Evolutionary conservation across 108 stramenopile genomes (phyloP).

Genomic region (Cyclostephanos tholiformis): DNA sequence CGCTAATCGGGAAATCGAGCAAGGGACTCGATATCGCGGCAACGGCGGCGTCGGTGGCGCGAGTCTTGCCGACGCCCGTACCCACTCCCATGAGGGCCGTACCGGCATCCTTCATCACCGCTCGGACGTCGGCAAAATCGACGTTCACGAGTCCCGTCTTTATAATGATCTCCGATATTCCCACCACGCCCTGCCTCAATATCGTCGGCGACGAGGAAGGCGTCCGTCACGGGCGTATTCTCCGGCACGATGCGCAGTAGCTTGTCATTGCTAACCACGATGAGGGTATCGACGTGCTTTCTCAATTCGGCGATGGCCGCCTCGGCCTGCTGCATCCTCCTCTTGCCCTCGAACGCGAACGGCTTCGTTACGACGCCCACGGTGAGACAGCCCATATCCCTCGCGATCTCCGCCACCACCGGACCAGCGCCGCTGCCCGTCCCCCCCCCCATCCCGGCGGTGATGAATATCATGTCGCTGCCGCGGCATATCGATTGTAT

Average conservation of each 20-base stretch:
- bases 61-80: constrained; percentile 66
- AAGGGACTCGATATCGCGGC: constrained; percentile 76
- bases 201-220: constrained; percentile 87
- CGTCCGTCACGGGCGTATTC: constrained; percentile 74
- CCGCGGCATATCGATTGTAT: constrained; percentile 54
- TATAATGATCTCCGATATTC: constrained; percentile 84
- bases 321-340: constrained; percentile 63
- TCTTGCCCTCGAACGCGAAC: constrained; percentile 78
- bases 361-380: constrained; percentile 85
- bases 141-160: constrained; percentile 83
- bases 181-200: constrained; percentile 79
- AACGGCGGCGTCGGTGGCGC: constrained; percentile 73
- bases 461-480: constrained; percentile 82
- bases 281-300: constrained; percentile 74
- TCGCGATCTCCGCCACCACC: constrained; percentile 65
- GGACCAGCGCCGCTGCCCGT: constrained; percentile 84
- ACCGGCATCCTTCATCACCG: constrained; percentile 73
- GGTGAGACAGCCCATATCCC: constrained; percentile 68
- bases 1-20: constrained; percentile 65
- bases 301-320: constrained; percentile 60
- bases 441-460: constrained; percentile 86
- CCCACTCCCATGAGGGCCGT: constrained; percentile 85
- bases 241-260: constrained; percentile 80
- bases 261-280: constrained; percentile 81
- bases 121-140: constrained; percentile 82